Base-by-base conservation (phyloP, 805 yeast genomes). In the Cyberlindnera mrakii region DNA sequence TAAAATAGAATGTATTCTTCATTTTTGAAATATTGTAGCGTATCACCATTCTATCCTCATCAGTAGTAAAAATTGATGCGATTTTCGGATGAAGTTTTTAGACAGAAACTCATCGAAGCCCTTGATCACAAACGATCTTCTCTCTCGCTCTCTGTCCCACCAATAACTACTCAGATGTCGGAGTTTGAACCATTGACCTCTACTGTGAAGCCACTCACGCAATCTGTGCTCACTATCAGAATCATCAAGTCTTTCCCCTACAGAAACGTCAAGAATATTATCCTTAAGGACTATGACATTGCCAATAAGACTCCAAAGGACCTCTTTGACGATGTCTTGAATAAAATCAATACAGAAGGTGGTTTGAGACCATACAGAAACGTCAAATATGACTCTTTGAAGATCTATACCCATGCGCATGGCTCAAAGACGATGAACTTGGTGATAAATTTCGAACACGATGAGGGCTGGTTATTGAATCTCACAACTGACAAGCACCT, bases 391-490 rank as follows among this genome's bases (percentile, higher is more conserved):
- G 85, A 91, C 58, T 71, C 90, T 0, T 61, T 91, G 44, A 93
- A 93, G 63, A 74, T 93, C 6, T 93, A 93, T 65, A 85, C 96
- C 25, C 89, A 88, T 59, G 98, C 99, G 0, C 98, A 91, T 62
- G 93, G 95, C 11, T 77, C 96, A 27, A 93, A 93, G 65, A 86
- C 96, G 2, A 84, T 89, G 78, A 89, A 93, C 58, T 71, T 93
- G 51, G 93, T 89, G 37, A 85, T 93, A 49, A 93, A 93, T 60
- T 75, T 93, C 60, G 96, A 87, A 23, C 81, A 90, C 55, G 86
- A 80, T 55, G 85, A 82, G 6, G 82, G 80, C 44, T 85, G 95
- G 89, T 67, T 85, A 5, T 60, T 85, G 42, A 54, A 55, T 37
- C 32, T 55, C 8, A 67, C 69, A 33, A 33, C 50, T 63, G 41